Evolutionary conservation across 73 alveolate species (phyloP), one percentile per base, ranked within the genome.

Genomic region (Tetrahymena elliotti): DNA sequence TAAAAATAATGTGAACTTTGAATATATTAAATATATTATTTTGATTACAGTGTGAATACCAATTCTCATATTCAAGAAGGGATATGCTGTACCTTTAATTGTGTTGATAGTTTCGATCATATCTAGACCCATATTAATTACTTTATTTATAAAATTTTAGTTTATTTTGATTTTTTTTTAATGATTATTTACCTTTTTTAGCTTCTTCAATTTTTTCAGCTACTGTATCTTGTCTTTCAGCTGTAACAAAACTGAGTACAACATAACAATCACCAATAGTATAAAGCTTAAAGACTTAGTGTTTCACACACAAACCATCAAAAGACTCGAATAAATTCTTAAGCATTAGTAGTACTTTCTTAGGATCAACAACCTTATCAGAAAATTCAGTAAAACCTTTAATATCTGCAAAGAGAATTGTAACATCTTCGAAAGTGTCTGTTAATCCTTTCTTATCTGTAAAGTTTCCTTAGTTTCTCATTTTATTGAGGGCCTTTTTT

Each of bases 261-360:
- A 97, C 98, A 84, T 97, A 97, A 83, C 99, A 97, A 95, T 97
- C 99, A 27, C 99, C 99, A 10, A 97, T 97, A 22, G 99, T 97
- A 88, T 97, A 97, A 35, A 94, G 54, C 52, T 95, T 95, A 31
- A 93, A 95, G 24, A 95, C 97, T 92, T 95, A 27, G 54, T 93
- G 94, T 7, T 84, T 47, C 16, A 68, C 88, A 88, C 95, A 94
- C 35, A 52, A 34, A 9, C 93, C 83, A 52, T 94, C 96, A 35
- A 94, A 94, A 52, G 93, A 94, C 16, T 88, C 93, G 83, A 94
- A 94, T 47, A 94, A 36, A 84, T 94, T 94, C 39, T 94, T 40
- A 52, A 94, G 83, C 96, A 94, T 94, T 18, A 41, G 83, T 38
- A 94, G 93, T 34, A 94, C 96, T 84, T 94, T 53, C 93, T 94